These are phyloP conservation scores for Amanita inopinata DNA, from an alignment of 768 basidiomycete species.

Conservation along the genomic window DNA sequence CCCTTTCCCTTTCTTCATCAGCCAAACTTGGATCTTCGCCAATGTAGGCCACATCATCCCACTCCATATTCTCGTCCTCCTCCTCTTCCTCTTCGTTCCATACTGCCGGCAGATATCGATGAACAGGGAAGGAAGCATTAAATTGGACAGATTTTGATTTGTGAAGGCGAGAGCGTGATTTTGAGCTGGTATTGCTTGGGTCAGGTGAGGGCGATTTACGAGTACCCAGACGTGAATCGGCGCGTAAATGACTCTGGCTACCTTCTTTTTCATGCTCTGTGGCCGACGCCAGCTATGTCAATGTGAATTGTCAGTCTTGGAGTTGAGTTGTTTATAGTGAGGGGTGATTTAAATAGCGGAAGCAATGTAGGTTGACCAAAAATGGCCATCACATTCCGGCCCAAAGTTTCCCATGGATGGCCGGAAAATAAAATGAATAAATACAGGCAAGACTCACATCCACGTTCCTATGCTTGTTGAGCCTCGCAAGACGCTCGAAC, in stretches of 20 bases:
- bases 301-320: slow-evolving; percentile 7
- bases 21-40: slow-evolving; percentile 60
- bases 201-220: slow-evolving; percentile 44
- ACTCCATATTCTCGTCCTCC: slow-evolving; percentile 56
- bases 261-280: slow-evolving; percentile 62
- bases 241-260: slow-evolving; percentile 44
- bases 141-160: slow-evolving; percentile 56
- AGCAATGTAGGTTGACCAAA: neutral
- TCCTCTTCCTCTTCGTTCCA: slow-evolving; percentile 71
- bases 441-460: slow-evolving; percentile 51
- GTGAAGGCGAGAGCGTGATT: slow-evolving; percentile 16
- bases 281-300: slow-evolving; percentile 55
- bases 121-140: slow-evolving; percentile 53
- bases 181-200: slow-evolving; percentile 10
- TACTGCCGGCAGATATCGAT: slow-evolving; percentile 73
- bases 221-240: slow-evolving; percentile 37
- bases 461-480: slow-evolving; percentile 96
- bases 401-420: no score
- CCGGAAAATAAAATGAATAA: neutral
- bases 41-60: slow-evolving; percentile 60
- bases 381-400: no score
- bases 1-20: slow-evolving; percentile 36
- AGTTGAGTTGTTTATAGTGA: neutral
- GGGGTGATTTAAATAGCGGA: neutral
- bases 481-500: slow-evolving; percentile 86